Evolutionary conservation across 1,139 yeast genomes (phyloP), one percentile per base, ranked within the genome.

Genomic region (Zygoascus meyerae): DNA sequence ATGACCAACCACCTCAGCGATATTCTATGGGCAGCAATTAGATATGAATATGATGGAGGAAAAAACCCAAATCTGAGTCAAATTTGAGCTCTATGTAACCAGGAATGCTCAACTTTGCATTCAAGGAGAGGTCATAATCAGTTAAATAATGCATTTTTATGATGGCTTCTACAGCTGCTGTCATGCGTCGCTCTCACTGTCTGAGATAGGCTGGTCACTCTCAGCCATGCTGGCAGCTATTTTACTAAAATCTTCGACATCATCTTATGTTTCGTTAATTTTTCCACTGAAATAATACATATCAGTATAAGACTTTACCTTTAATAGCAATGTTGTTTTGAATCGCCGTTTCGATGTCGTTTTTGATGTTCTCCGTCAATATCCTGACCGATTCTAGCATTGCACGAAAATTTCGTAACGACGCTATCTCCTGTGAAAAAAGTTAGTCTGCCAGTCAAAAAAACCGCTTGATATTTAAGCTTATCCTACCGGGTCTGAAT

Each of bases 11-110:
- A 86, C 2, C 59, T 89, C 30, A 74, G 84, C 49, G 98, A 94
- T 59, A 75, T 86, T 55, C 67, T 83, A 10, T 90, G 97, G 96
- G 86, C 86, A 1, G 79, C 81, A 54, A 65, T 92, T 45, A 76
- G 85, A 34, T 65, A 70, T 44, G 96, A 89, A 56, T 87, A 83
- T 64, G 82, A 80, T 54, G 75, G 75, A 17, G 74, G 69, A 8
- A 56, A 60, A 38, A 68, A 57, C 29, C 55, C 57, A 16, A 48
- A 51, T 28, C 46, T 59, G 12, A 47, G 52, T 30, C 63, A 59
- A 36, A 52, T 58, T 34, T 58, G 26, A 21, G 7, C 26, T n/a
- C n/a, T n/a, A n/a, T n/a, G n/a, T n/a, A n/a, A n/a, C n/a, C n/a
- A n/a, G n/a, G n/a, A n/a, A n/a, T n/a, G n/a, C n/a, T n/a, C n/a